Evolutionary conservation across 768 basidiomycete genomes (phyloP).

Genomic region (Lentinus tigrinus): DNA sequence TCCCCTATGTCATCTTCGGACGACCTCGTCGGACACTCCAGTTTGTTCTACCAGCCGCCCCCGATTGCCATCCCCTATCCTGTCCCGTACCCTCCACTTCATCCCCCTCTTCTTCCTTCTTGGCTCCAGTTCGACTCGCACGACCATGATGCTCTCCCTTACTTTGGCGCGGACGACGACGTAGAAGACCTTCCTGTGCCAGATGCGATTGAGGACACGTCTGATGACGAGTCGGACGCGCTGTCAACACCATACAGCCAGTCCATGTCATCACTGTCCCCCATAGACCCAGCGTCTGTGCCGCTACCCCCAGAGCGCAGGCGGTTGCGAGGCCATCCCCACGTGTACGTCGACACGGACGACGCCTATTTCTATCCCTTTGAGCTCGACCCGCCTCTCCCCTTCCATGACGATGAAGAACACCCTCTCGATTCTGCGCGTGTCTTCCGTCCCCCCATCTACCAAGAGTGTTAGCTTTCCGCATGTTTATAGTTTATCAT

Average conservation of each 20-base stretch:
- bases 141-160: slow-evolving; percentile 58
- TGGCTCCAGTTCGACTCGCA: slow-evolving; percentile 46
- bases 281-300: slow-evolving; percentile 49
- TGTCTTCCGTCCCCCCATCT: slow-evolving; percentile 37
- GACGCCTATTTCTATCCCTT: slow-evolving; percentile 63
- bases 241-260: slow-evolving; percentile 61
- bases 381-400: slow-evolving; percentile 73
- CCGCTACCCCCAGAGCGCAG: slow-evolving; percentile 52
- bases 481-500: slow-evolving; percentile 10
- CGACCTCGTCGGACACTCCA: slow-evolving; percentile 58
- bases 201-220: slow-evolving; percentile 81
- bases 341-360: slow-evolving; percentile 62
- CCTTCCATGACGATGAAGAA: slow-evolving; percentile 56
- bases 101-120: slow-evolving; percentile 53
- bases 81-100: slow-evolving; percentile 65
- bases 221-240: slow-evolving; percentile 82
- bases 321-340: slow-evolving; percentile 43
- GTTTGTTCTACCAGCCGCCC: slow-evolving; percentile 41
- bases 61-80: slow-evolving; percentile 54
- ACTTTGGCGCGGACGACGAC: slow-evolving; percentile 63
- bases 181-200: slow-evolving; percentile 69
- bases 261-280: slow-evolving; percentile 55
- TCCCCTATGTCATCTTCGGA: slow-evolving; percentile 81
- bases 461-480: slow-evolving; percentile 60
- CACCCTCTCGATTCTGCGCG: slow-evolving; percentile 35